Conservation (phyloP, 495 filamentous ascomycete genomes). For the Sporormia fimetaria region DNA sequence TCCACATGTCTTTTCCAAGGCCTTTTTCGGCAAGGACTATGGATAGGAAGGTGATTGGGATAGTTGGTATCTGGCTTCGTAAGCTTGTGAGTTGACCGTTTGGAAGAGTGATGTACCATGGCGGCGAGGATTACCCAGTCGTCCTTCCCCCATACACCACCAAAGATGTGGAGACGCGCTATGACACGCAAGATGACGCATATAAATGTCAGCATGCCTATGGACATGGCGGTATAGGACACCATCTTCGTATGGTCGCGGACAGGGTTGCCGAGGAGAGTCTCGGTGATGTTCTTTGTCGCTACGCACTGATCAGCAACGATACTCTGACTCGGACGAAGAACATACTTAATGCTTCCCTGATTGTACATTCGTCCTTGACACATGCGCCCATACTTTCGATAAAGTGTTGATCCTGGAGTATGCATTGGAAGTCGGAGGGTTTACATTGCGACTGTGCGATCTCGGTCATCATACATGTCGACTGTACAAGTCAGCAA, state of each 20-base stretch:
- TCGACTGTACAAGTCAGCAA: not conserved
- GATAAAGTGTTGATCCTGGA: not conserved
- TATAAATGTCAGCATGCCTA: conserved; percentile 8
- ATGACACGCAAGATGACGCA: conserved; percentile 10
- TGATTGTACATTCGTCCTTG: conserved; percentile 8
- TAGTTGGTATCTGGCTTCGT: conserved; percentile 9
- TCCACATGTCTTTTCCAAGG: conserved; percentile 20
- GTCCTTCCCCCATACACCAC: conserved; percentile 17
- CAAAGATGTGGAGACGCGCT: conserved; percentile 10
- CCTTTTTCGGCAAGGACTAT: conserved; percentile 15
- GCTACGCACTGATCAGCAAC: conserved; percentile 4
- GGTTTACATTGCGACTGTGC: conserved; percentile 8
- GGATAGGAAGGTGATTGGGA: conserved; percentile 13
- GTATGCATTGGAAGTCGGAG: conserved; percentile 10
- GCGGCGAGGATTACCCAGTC: conserved; percentile 18
- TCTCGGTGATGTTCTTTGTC: conserved; percentile 16
- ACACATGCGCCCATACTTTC: conserved; percentile 3
- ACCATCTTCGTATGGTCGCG: conserved; percentile 15
- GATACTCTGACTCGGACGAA: not conserved
- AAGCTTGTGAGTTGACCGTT: not conserved
- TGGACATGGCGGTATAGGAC: conserved; percentile 4
- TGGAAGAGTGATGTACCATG: conserved; percentile 6
- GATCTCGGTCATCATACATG: conserved; percentile 12
- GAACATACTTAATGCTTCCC: conserved; percentile 14
- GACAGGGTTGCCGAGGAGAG: conserved; percentile 3